A percentile compares a stretch with the other conserved stretches of the same genome.
Conservation (phyloP, 2,329 filamentous ascomycete species). For the Fusarium sp. region DNA sequence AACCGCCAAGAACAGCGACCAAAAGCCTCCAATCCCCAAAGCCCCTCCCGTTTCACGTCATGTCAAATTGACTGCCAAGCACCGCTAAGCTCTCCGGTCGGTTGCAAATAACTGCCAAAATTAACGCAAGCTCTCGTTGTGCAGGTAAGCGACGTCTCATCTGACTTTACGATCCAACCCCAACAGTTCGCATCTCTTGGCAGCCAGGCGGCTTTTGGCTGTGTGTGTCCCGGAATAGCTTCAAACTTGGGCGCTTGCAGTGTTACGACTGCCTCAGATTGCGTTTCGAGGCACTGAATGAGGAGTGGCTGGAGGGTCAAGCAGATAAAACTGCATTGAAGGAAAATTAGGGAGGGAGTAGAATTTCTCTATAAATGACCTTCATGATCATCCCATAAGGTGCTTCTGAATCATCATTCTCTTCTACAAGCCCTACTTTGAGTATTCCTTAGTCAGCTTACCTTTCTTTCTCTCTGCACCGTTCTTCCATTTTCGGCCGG, state of each 20-base stretch:
- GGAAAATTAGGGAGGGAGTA: background rate
- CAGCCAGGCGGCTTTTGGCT: background rate
- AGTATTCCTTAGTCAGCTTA: background rate
- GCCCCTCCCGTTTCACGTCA: background rate
- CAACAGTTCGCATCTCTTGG: background rate
- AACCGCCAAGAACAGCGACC: background rate
- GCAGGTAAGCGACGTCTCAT: background rate
- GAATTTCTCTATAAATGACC: background rate
- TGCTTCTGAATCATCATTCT: background rate
- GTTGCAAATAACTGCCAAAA: background rate
- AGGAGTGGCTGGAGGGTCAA: background rate
- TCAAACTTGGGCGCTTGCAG: background rate
- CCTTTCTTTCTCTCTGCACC: background rate
- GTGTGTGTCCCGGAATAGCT: background rate
- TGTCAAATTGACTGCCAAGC: background rate
- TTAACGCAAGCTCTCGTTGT: background rate
- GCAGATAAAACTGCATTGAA: background rate
- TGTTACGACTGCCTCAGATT: background rate
- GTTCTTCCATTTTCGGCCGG: background rate
- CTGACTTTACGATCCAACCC: background rate
- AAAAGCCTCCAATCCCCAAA: background rate
- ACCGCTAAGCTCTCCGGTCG: background rate
- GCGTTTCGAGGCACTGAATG: background rate
- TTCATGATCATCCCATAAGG: background rate
- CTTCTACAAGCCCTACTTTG: background rate